These are phyloP conservation scores for Lecanoromycetidae sp. DNA, from an alignment of 2,329 filamentous ascomycete genomes.

Conservation along the genomic window DNA sequence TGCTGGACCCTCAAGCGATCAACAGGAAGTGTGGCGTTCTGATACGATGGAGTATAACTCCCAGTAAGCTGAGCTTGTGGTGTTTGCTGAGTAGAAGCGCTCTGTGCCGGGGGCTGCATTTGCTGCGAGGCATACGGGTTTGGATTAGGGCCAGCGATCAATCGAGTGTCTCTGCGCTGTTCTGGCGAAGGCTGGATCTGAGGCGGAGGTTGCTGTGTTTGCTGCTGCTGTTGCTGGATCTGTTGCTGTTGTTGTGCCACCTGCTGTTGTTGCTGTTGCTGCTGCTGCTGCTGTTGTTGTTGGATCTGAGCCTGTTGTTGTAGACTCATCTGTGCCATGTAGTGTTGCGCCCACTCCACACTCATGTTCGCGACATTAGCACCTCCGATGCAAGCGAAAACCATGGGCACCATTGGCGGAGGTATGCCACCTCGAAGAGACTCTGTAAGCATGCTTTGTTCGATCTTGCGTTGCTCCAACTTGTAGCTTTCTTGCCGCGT, in stretches of 20 bases:
- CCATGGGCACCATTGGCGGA: conserved; percentile 59
- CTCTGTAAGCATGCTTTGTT: conserved; percentile 59
- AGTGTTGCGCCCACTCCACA: conserved; percentile 58
- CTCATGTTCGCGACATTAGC: conserved; percentile 48
- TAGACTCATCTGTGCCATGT: conserved; percentile 35
- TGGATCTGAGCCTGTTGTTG: conserved; percentile 39
- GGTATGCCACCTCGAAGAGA: conserved; percentile 60
- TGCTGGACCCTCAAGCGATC: conserved; percentile 19
- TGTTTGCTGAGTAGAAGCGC: conserved; percentile 19
- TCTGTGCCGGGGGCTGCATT: conserved; percentile 20
- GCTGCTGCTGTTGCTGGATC: conserved; percentile 26
- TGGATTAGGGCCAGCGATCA: conserved; percentile 18
- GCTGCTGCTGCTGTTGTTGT: conserved; percentile 41
- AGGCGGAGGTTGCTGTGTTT: conserved; percentile 30
- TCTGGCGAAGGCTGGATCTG: conserved; percentile 27
- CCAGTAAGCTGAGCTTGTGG: conserved; percentile 18
- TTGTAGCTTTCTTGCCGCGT: conserved; percentile 50
- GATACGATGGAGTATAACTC: conserved; percentile 17
- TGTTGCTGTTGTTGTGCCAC: conserved; percentile 38
- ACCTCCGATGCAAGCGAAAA: conserved; percentile 61
- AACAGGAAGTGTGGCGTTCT: conserved; percentile 14
- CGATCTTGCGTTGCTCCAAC: conserved; percentile 59
- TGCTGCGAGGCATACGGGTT: conserved; percentile 21
- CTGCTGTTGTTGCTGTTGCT: conserved; percentile 44
- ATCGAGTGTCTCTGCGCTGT: conserved; percentile 19